These are phyloP conservation scores for Kokia cookei DNA, from an alignment of 441 rosid genomes.

Conservation along the genomic window DNA sequence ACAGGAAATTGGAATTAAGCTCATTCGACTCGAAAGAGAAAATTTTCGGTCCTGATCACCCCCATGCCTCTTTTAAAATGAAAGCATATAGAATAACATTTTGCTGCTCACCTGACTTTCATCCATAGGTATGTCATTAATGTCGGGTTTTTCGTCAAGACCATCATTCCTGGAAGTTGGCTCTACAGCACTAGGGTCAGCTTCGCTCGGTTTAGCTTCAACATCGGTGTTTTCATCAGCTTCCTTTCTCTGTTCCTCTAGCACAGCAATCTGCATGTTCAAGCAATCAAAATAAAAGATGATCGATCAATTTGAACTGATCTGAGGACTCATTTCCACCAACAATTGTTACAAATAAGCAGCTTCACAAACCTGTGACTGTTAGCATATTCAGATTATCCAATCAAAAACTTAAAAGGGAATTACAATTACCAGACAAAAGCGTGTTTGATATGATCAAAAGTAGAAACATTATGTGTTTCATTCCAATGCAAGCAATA, in stretches of 20 bases:
- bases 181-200: conserved; percentile 26
- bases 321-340: background rate
- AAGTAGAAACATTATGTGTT: background rate
- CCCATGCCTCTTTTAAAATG: background rate
- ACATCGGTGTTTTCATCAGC: conserved; percentile 47
- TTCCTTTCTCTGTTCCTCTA: conserved; percentile 60
- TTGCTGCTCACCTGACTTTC: conserved; percentile 52
- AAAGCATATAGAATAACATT: background rate
- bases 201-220: conserved; percentile 42
- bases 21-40: background rate
- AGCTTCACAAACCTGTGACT: background rate
- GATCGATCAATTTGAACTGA: background rate
- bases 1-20: conserved; percentile 13
- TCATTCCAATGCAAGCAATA: background rate
- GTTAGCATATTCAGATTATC: background rate
- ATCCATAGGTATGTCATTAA: conserved; percentile 68
- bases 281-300: conserved; percentile 16
- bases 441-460: background rate
- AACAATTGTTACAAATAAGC: background rate
- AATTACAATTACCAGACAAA: background rate
- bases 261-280: conserved; percentile 58
- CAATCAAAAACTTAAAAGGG: background rate
- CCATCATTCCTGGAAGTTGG: conserved; percentile 29
- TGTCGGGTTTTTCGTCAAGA: conserved; percentile 70
- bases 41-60: background rate